A percentile compares a stretch with the other conserved stretches of the same genome.
Evolutionary conservation across 2,329 filamentous ascomycete species (phyloP).

Genomic region (Penicillium glabrum): DNA sequence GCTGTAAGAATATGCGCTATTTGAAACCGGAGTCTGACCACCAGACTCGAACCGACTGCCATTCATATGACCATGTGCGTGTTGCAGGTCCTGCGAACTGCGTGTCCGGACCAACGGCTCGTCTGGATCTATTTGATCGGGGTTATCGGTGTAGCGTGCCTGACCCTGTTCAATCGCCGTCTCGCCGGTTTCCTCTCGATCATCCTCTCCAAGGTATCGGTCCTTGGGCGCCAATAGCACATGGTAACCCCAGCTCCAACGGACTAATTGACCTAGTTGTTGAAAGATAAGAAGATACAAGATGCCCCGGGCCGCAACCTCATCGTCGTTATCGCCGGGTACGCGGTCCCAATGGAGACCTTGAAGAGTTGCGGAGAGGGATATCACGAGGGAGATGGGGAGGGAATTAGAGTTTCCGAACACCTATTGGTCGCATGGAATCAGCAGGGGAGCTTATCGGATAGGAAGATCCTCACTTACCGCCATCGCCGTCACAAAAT

Average conservation of each 20-base stretch:
- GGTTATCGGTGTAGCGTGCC: conserved; percentile 41
- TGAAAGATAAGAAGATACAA: conserved; percentile 96
- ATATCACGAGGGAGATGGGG: conserved; percentile 92
- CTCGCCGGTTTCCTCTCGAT: conserved; percentile 32
- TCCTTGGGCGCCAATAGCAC: conserved; percentile 85
- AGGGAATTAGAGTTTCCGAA: conserved; percentile 99
- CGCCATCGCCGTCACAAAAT: conserved; percentile 96
- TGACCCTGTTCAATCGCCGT: conserved; percentile 40
- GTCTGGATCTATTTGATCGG: conserved; percentile 37
- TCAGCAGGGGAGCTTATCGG: conserved; percentile 3
- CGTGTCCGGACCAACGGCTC: conserved; percentile 37
- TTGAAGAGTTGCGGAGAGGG: conserved; percentile 84
- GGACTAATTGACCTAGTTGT: conserved; percentile 88
- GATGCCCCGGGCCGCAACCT: conserved; percentile 90
- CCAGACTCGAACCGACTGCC: conserved; percentile 35
- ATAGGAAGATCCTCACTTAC: conserved; percentile 43
- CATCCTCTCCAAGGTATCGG: conserved; percentile 45
- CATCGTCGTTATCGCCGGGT: conserved; percentile 89
- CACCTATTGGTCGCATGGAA: conserved; percentile 50
- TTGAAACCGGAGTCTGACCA: conserved; percentile 40
- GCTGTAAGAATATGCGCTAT: conserved; percentile 34
- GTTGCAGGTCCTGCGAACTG: conserved; percentile 29
- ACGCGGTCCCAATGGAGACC: conserved; percentile 93
- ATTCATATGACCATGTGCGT: conserved; percentile 7
- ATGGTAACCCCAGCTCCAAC: conserved; percentile 98